Base-by-base conservation (phyloP, 2,329 filamentous ascomycete genomes). In the Curvularia eragrostidis region DNA sequence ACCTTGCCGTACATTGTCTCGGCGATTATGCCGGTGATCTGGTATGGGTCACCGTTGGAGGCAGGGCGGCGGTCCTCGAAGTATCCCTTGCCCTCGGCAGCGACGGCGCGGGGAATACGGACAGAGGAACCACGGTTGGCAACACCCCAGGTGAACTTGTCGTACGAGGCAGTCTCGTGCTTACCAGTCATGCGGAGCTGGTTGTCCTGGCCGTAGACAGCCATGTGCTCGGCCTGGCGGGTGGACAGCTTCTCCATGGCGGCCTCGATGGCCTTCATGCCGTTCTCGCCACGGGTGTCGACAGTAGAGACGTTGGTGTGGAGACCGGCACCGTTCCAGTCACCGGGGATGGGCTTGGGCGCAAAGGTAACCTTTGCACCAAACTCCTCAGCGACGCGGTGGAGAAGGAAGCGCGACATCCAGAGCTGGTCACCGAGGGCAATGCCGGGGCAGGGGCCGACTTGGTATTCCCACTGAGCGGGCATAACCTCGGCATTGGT, bases 401-500 rank as follows among this genome's bases (percentile, higher is more conserved):
- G 86, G 66, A 96, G 90, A 71, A 96, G 84, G 87, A 93, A 96
- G 66, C 91, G 90, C 65, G 91, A 91, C 73, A 97, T 84, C 95
- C 94, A 98, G 73, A 99, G 91, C 76, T 98, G 89, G 80, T 99
- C 95, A 79, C 95, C 95, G 85, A 98, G 89, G 89, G 67, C 32
- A 53, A 97, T 97, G 64, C 93, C 94, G 53, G 83, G 80, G 81
- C 91, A 96, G 64, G 94, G 94, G 56, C 94, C 94, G 72, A 97
- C 91, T 79, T 97, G 94, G 88, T 91, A 97, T 80, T 98, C 94
- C 94, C 94, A 98, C 81, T 97, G 94, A 60, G 91, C 93, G 64
- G 93, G 91, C 91, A 97, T 96, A 75, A 99, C 95, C 86, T 99
- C 95, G 67, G 95, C 95, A 81, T 99, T 99, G 83, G 95, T 98